These are phyloP conservation scores for Scortechinia acanthostroma DNA, from an alignment of 2,329 filamentous ascomycete genomes.

Conservation along the genomic window DNA sequence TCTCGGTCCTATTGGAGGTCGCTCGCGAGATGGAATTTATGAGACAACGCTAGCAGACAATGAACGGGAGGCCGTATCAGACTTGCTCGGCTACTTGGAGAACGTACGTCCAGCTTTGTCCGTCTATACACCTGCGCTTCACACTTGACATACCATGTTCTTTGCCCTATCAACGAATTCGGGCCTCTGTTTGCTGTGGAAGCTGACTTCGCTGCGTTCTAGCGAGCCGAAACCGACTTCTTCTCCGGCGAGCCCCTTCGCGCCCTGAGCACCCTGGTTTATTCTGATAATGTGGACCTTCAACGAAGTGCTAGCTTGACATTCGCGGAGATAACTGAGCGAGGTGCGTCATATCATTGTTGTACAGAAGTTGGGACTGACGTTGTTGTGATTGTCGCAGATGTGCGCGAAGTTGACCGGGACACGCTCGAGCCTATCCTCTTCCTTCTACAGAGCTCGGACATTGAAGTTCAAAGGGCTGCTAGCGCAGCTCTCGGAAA, in stretches of 20 bases:
- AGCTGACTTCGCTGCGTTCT: constrained; percentile 12
- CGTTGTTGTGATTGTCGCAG: constrained; percentile 33
- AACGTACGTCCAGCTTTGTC: constrained; percentile 41
- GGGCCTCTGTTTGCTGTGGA: too few relatives aligned
- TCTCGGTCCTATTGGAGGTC: constrained; percentile 9
- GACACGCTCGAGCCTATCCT: constrained; percentile 94
- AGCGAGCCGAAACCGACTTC: constrained; percentile 97
- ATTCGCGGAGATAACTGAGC: constrained; percentile 96
- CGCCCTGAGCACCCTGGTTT: constrained; percentile 90
- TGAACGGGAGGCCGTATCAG: constrained; percentile 92
- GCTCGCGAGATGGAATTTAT: constrained; percentile 71
- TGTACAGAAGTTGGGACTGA: not conserved
- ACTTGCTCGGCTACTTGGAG: constrained; percentile 89
- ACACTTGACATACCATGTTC: not conserved
- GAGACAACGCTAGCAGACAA: constrained; percentile 87
- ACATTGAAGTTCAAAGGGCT: constrained; percentile 94
- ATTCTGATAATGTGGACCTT: constrained; percentile 96
- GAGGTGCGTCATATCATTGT: constrained; percentile 63
- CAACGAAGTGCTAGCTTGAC: constrained; percentile 95
- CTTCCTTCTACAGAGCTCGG: constrained; percentile 85
- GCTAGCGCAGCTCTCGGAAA: constrained; percentile 94
- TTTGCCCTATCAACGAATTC: too few relatives aligned
- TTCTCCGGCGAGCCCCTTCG: constrained; percentile 91
- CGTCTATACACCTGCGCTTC: not conserved
- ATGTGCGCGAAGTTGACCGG: constrained; percentile 91